Evolutionary conservation across 768 basidiomycete genomes (phyloP).

Genomic region (Boletales sp.): DNA sequence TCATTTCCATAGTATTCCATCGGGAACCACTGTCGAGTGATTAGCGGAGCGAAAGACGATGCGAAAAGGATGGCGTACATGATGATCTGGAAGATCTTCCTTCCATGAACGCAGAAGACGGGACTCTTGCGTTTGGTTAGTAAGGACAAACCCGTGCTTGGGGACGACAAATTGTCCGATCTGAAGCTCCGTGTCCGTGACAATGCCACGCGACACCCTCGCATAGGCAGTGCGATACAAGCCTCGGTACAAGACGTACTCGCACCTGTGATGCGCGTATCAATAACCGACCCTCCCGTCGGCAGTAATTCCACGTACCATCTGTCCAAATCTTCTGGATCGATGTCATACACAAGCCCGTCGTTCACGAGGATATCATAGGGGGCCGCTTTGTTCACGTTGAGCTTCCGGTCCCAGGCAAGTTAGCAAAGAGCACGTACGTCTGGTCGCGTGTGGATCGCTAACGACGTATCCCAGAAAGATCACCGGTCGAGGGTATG

Average conservation of each 20-base stretch:
- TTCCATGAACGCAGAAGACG: constrained; percentile 67
- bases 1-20: constrained; percentile 62
- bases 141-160: constrained; percentile 46
- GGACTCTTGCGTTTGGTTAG: constrained; percentile 57
- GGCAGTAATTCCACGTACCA: constrained; percentile 43
- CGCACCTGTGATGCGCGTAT: constrained; percentile 54
- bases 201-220: constrained; percentile 73
- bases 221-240: constrained; percentile 80
- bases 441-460: constrained; percentile 56
- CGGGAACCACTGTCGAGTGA: constrained; percentile 63
- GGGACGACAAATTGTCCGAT: constrained; percentile 83
- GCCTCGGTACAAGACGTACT: constrained; percentile 86
- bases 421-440: constrained; percentile 38
- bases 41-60: constrained; percentile 1
- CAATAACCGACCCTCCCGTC: not conserved
- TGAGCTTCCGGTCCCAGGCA: constrained; percentile 8
- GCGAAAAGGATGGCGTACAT: constrained; percentile 41
- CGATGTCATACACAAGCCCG: constrained; percentile 77
- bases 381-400: constrained; percentile 52
- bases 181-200: constrained; percentile 90
- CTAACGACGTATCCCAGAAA: constrained; percentile 84
- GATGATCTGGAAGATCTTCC: constrained; percentile 58
- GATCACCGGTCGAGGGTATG: constrained; percentile 69
- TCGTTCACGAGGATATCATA: constrained; percentile 76
- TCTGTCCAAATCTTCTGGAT: constrained; percentile 64